Percentiles rank a stretch among this genome's conserved stretches.
phyloP scores from a whole-genome alignment of 2,329 filamentous ascomycete genomes.

The Fusarium bulbicola region DNA sequence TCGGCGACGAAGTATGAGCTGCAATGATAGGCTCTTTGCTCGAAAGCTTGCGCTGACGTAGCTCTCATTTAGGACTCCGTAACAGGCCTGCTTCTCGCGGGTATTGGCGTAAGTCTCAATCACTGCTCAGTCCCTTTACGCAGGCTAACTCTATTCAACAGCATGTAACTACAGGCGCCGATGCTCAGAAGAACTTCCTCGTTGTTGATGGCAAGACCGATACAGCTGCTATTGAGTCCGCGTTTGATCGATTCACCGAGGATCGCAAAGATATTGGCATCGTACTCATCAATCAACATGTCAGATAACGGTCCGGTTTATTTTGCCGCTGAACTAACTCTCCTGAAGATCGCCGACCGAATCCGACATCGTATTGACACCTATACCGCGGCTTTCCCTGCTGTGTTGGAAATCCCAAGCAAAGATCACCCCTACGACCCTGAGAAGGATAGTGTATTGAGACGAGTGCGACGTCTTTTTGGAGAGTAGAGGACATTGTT shows the following conservation, averaged over 20 bases:
- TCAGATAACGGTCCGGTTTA: slow-evolving; percentile 54
- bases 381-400: slow-evolving; percentile 95
- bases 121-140: not conserved
- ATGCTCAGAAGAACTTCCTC: slow-evolving; percentile 96
- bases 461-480: slow-evolving; percentile 77
- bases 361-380: slow-evolving; percentile 92
- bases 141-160: slow-evolving; percentile 48
- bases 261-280: slow-evolving; percentile 97
- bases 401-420: slow-evolving; percentile 94
- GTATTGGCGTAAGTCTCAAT: slow-evolving; percentile 77
- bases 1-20: slow-evolving; percentile 85
- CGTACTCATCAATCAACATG: slow-evolving; percentile 96
- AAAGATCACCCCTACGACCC: slow-evolving; percentile 99
- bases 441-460: slow-evolving; percentile 97
- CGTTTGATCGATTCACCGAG: slow-evolving; percentile 88
- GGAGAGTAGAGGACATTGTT: slow-evolving; percentile 64
- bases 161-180: slow-evolving; percentile 91
- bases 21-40: slow-evolving; percentile 1
- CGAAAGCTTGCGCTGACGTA: slow-evolving; percentile 40
- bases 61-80: slow-evolving; percentile 79
- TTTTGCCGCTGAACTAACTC: slow-evolving; percentile 27
- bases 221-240: slow-evolving; percentile 83
- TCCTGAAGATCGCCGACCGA: slow-evolving; percentile 82
- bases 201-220: slow-evolving; percentile 96
- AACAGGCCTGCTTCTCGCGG: slow-evolving; percentile 92